These are phyloP conservation scores for Eleusine coracana DNA, from an alignment of 176 grass and related monocot genomes.

Conservation along the genomic window DNA sequence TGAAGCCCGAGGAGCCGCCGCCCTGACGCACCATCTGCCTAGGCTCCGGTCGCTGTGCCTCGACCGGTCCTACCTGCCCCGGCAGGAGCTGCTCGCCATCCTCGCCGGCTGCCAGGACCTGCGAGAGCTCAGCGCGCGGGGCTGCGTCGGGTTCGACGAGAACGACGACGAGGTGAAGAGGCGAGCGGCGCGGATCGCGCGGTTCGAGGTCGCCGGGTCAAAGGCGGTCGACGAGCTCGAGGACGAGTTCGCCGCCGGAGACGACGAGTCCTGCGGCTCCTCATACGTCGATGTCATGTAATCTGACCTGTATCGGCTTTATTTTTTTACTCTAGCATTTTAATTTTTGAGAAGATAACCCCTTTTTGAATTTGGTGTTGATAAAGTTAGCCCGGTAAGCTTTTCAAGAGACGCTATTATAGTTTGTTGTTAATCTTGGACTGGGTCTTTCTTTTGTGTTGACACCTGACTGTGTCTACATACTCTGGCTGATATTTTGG, in stretches of 20 bases:
- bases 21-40: constrained; percentile 30
- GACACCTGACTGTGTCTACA: too few relatives aligned
- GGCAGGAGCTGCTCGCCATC: constrained; percentile 44
- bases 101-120: constrained; percentile 51
- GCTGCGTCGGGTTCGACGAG: constrained; percentile 69
- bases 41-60: constrained; percentile 48
- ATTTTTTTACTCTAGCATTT: neutral
- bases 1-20: constrained; percentile 65
- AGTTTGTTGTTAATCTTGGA: too few relatives aligned
- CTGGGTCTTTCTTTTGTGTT: too few relatives aligned
- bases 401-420: neutral
- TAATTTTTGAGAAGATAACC: neutral
- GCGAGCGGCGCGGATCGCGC: constrained; percentile 29
- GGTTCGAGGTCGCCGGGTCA: constrained; percentile 59
- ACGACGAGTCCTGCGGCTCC: constrained; percentile 30
- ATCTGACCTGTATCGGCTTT: neutral
- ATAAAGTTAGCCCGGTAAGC: neutral
- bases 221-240: constrained; percentile 45
- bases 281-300: constrained; percentile 66
- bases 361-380: neutral
- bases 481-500: too few relatives aligned
- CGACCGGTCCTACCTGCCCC: constrained; percentile 61
- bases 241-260: neutral
- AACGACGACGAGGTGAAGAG: constrained; percentile 44
- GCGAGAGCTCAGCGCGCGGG: constrained; percentile 48